Evolutionary conservation across 441 rosid genomes (phyloP).

Genomic region (Geranium incanum): DNA sequence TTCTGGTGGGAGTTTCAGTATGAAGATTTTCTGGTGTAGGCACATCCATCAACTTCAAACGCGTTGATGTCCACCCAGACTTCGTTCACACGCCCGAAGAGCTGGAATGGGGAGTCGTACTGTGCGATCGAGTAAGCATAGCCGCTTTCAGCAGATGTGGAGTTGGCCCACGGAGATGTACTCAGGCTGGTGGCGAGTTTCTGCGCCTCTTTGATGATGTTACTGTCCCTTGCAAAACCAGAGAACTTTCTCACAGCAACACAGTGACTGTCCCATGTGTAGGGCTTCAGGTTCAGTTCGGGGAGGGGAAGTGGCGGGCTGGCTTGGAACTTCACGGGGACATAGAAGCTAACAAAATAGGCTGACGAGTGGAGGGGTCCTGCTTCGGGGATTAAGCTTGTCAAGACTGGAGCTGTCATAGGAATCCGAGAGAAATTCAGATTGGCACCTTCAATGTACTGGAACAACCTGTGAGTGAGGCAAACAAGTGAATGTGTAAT

Average conservation of each 20-base stretch:
- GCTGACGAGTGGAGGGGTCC: conserved; percentile 58
- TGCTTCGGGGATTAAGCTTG: conserved; percentile 55
- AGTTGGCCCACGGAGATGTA: conserved; percentile 44
- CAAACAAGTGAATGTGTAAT: background rate
- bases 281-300: conserved; percentile 43
- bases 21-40: conserved; percentile 25
- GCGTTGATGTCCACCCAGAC: conserved; percentile 52
- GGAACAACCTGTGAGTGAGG: conserved; percentile 47
- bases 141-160: conserved; percentile 30
- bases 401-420: conserved; percentile 56
- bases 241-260: conserved; percentile 56
- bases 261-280: conserved; percentile 37
- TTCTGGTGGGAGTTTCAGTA: conserved; percentile 22
- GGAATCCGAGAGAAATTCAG: conserved; percentile 50
- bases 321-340: conserved; percentile 51
- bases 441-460: conserved; percentile 61
- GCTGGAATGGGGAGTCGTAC: conserved; percentile 48
- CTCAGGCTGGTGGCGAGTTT: conserved; percentile 53
- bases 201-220: conserved; percentile 40
- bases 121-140: conserved; percentile 60
- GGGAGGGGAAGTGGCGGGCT: conserved; percentile 52
- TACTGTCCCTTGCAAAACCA: conserved; percentile 51
- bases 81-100: conserved; percentile 55
- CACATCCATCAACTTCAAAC: conserved; percentile 26
- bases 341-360: conserved; percentile 42